Base-by-base conservation (phyloP, 176 grass and related monocot genomes). In the Zea luxurians region DNA sequence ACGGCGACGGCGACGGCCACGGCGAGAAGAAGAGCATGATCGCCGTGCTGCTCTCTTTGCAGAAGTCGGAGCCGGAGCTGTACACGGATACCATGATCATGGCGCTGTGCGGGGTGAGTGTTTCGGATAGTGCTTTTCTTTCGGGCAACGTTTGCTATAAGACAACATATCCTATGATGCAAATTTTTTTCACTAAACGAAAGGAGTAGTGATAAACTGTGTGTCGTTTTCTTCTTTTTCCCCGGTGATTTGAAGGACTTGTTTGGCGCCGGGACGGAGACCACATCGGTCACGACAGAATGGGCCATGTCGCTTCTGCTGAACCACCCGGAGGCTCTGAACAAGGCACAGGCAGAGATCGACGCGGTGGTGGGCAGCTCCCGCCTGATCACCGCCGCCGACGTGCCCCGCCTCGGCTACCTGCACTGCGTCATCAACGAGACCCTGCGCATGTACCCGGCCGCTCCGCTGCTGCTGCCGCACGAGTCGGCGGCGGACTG, bases 231-330 rank as follows among this genome's bases (percentile, higher is more conserved):
- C 37, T 47, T 5, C 5, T 7, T 10, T 20, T 20, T 5, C 41
- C 4, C 41, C 20, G 0, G 43, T 7, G 7, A 44, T 12, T 0
- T 20, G 61, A 37, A 93, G 91, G 73, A 80, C 12, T 37, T 96
- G 1, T 75, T 96, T 12, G 54, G 83, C 3, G 93, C 87, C 1
- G 93, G 93, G 7, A 97, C 93, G 6, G 90, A 97, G 61, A 97
- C 93, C 2, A 84, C 90, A 6, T 84, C 90, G 0, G 43, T 15
- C 7, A 92, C 85, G 2, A 58, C 88, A 0, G 89, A 96, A 49
- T 96, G 93, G 90, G 82, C 88, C 8, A 89, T 97, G 88, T 66
- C 83, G 5, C 88, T 97, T 0, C 43, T 97, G 4, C 72, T 97
- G 37, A 93, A 87, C 53, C 86, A 97, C 38, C 90, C 90, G 3